Conservation (phyloP, 306 rosid species). For the Mimosa pudica region DNA sequence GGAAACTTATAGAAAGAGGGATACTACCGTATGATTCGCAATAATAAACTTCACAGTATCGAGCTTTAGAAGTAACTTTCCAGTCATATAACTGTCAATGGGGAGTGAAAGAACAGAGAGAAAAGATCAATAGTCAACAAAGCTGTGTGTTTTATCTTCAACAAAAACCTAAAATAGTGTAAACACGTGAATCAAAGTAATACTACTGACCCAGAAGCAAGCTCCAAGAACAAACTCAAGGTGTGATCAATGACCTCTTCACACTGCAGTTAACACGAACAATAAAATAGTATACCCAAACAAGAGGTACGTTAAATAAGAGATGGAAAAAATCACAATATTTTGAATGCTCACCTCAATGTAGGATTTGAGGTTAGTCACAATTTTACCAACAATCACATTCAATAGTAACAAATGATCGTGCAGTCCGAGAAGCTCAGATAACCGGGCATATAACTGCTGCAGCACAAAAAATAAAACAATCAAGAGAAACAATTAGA, state of each 20-base stretch:
- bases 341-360: constrained; percentile 33
- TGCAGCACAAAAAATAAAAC: constrained; percentile 42
- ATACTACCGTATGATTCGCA: constrained; percentile 86
- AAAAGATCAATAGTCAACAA: constrained; percentile 19
- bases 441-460: constrained; percentile 62
- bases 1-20: constrained; percentile 14
- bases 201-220: constrained; percentile 95
- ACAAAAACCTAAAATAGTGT: constrained; percentile 36
- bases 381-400: constrained; percentile 54
- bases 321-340: constrained; percentile 6
- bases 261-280: constrained; percentile 59
- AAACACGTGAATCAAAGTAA: constrained; percentile 28
- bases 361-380: constrained; percentile 55
- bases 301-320: constrained; percentile 13
- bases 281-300: constrained; percentile 27
- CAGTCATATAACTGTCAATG: constrained; percentile 85
- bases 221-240: constrained; percentile 91
- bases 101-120: neutral
- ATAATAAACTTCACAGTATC: constrained; percentile 90
- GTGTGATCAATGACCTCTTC: constrained; percentile 98
- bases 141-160: constrained; percentile 13
- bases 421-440: constrained; percentile 58
- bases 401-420: constrained; percentile 54
- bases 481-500: constrained; percentile 12
- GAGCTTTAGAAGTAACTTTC: constrained; percentile 94